Conservation (phyloP, 768 basidiomycete genomes). For the Chiua virens region DNA sequence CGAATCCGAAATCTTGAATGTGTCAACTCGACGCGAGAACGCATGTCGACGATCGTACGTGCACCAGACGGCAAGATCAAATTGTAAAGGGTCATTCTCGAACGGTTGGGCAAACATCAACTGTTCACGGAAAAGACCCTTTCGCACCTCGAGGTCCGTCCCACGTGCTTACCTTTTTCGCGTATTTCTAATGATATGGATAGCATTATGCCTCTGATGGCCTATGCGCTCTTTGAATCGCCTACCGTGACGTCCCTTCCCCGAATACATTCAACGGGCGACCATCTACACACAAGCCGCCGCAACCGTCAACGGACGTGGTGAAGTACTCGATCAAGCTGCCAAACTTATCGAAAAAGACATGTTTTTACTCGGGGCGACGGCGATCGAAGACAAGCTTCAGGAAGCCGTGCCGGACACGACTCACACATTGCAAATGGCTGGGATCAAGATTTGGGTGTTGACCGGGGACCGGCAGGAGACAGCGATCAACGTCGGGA, state of each 20-base stretch:
- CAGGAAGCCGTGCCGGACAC: constrained; percentile 99
- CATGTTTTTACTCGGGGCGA: constrained; percentile 89
- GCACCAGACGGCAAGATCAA: constrained; percentile 89
- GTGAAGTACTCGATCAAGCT: constrained; percentile 90
- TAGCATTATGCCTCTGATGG: constrained; percentile 98
- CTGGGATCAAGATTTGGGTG: constrained; percentile 99
- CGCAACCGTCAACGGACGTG: constrained; percentile 91
- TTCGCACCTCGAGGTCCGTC: constrained; percentile 80
- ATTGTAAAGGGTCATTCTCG: constrained; percentile 97
- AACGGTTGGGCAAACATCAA: constrained; percentile 85
- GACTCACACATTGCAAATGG: constrained; percentile 96
- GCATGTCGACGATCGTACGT: constrained; percentile 95
- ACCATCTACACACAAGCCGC: constrained; percentile 89
- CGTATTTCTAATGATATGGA: neutral
- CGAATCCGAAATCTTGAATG: constrained; percentile 91
- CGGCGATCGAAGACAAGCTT: constrained; percentile 97
- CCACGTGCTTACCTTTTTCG: neutral
- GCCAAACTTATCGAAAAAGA: constrained; percentile 97
- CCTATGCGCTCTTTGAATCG: constrained; percentile 93
- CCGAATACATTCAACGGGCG: constrained; percentile 92
- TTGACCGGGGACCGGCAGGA: constrained; percentile 98
- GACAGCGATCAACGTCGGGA: constrained; percentile 98
- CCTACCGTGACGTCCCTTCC: constrained; percentile 88
- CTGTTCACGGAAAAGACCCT: constrained; percentile 84
- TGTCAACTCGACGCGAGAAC: constrained; percentile 95